These are phyloP conservation scores for Gossypioides kirkii DNA, from an alignment of 345 rosid species.

Conservation along the genomic window DNA sequence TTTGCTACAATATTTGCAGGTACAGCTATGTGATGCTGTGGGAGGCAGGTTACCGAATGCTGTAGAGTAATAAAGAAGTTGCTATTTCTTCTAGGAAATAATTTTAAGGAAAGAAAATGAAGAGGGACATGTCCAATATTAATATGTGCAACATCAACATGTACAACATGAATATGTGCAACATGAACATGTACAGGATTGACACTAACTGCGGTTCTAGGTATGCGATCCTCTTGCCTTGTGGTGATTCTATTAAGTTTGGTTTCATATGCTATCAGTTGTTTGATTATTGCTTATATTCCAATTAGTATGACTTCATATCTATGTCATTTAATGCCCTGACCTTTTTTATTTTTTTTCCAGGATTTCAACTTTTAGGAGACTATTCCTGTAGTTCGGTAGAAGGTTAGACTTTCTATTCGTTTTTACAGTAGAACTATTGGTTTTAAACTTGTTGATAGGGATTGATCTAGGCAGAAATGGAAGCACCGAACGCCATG, in stretches of 20 bases:
- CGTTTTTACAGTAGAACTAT: background rate
- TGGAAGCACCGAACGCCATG: slow-evolving; percentile 55
- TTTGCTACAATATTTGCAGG: background rate
- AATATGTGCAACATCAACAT: background rate
- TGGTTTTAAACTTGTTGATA: slow-evolving; percentile 7
- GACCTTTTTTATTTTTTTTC: background rate
- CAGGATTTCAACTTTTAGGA: slow-evolving; percentile 7
- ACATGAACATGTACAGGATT: background rate
- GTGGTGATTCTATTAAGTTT: background rate
- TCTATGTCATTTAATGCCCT: background rate
- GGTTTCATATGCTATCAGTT: background rate
- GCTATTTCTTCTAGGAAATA: background rate
- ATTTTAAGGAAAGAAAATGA: slow-evolving; percentile 6
- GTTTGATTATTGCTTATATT: background rate
- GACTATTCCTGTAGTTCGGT: background rate
- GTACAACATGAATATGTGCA: background rate
- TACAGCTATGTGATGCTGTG: background rate
- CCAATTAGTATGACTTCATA: background rate
- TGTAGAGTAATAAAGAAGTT: background rate
- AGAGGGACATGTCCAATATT: background rate
- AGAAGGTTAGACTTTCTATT: background rate
- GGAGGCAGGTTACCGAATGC: slow-evolving; percentile 1
- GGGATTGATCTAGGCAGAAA: slow-evolving; percentile 29
- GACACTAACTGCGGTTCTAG: slow-evolving; percentile 6
- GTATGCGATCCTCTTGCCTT: background rate